Evolutionary conservation across 176 grass and related monocot species (phyloP).

Genomic region (Oryza meridionalis): DNA sequence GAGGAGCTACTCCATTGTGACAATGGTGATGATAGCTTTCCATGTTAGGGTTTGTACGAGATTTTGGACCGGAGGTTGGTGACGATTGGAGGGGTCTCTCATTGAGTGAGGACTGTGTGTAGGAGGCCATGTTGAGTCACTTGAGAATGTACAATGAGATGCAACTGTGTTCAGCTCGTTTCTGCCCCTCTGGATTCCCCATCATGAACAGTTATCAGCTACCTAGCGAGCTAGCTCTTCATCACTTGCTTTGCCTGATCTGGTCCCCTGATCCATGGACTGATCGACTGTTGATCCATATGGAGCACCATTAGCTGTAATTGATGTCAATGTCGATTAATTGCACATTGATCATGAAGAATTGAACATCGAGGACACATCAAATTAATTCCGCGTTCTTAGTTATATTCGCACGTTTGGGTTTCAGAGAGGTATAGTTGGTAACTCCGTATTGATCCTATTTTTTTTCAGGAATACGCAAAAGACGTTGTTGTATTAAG

Average conservation of each 20-base stretch:
- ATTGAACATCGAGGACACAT: neutral
- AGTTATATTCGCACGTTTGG: no score
- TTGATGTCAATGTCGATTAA: neutral
- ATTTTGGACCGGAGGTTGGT: conserved; percentile 9
- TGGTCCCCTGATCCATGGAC: neutral
- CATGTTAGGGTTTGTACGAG: neutral
- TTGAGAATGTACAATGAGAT: neutral
- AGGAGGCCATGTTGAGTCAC: neutral
- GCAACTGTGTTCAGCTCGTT: neutral
- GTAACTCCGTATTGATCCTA: no score
- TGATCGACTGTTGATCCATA: neutral
- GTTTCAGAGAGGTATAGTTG: no score
- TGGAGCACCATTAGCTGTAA: neutral
- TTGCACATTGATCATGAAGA: neutral
- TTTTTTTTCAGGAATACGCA: no score
- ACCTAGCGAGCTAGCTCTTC: neutral
- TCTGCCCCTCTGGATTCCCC: neutral
- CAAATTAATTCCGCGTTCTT: neutral
- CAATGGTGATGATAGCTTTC: no score
- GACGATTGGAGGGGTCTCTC: neutral
- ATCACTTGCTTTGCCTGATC: neutral
- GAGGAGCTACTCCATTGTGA: no score
- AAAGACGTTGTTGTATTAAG: no score
- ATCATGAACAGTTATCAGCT: neutral
- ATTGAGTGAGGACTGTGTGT: neutral